Conservation (phyloP, 139 green algal genomes). For the Chloropicon primus region DNA sequence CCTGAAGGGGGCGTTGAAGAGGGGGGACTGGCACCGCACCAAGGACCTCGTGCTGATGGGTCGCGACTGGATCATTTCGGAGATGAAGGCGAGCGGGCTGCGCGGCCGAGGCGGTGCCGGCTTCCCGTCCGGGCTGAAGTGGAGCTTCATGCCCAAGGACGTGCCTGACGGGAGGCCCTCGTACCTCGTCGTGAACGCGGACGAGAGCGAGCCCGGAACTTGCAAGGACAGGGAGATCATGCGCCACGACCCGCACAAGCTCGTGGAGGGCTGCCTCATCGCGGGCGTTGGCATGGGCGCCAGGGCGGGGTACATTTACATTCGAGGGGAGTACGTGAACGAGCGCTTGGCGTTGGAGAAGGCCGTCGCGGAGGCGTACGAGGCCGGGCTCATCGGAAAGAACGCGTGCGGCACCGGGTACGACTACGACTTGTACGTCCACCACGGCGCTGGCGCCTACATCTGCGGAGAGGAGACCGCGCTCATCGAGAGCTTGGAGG, state of each 20-base stretch:
- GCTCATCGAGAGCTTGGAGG: slow-evolving; percentile 90
- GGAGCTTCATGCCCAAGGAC: slow-evolving; percentile 93
- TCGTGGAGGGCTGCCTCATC: slow-evolving; percentile 93
- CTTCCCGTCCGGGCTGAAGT: slow-evolving; percentile 93
- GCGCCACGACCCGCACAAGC: slow-evolving; percentile 92
- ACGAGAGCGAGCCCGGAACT: slow-evolving; percentile 93
- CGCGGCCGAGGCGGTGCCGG: slow-evolving; percentile 86
- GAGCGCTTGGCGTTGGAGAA: slow-evolving; percentile 67
- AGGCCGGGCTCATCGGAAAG: slow-evolving; percentile 49
- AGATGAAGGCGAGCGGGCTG: slow-evolving; percentile 93
- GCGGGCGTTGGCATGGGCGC: slow-evolving; percentile 80
- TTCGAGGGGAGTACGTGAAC: slow-evolving; percentile 91
- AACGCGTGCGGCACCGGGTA: slow-evolving; percentile 84
- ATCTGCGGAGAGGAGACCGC: slow-evolving; percentile 98
- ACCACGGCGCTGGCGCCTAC: slow-evolving; percentile 93
- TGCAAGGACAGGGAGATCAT: slow-evolving; percentile 98
- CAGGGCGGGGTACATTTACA: slow-evolving; percentile 87
- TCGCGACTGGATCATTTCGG: slow-evolving; percentile 91
- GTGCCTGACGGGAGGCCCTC: slow-evolving; percentile 72
- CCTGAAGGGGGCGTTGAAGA: slow-evolving; percentile 67
- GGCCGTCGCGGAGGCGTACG: slow-evolving; percentile 72
- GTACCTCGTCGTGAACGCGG: slow-evolving; percentile 94
- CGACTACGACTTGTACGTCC: slow-evolving; percentile 89
- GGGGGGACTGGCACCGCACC: slow-evolving; percentile 75
- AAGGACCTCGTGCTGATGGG: slow-evolving; percentile 75